These are phyloP conservation scores for Candida parachauliodes DNA, from an alignment of 805 yeast species.

Conservation along the genomic window DNA sequence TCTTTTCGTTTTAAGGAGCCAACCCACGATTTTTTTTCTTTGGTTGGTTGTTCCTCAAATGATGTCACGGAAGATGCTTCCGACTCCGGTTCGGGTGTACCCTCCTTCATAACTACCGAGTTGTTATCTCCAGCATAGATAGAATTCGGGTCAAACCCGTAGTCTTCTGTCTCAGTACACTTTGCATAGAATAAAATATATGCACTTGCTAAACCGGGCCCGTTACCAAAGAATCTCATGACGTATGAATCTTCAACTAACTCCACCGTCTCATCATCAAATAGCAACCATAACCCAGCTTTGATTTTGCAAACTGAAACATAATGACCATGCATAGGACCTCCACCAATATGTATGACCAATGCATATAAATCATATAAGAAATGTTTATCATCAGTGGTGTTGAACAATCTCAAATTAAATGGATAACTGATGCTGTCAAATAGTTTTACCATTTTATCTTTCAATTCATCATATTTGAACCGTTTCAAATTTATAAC, in stretches of 20 bases:
- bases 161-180: constrained; percentile 29
- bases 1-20: constrained; percentile 35
- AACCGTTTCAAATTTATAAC: constrained; percentile 88
- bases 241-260: constrained; percentile 81
- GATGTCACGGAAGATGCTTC: constrained; percentile 7
- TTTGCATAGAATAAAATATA: constrained; percentile 77
- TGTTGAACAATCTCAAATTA: constrained; percentile 63
- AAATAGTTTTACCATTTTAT: constrained; percentile 79
- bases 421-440: constrained; percentile 81
- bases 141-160: constrained; percentile 30
- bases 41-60: constrained; percentile 10
- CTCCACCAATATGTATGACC: constrained; percentile 94
- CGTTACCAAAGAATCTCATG: constrained; percentile 81
- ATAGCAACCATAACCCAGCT: constrained; percentile 81
- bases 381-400: constrained; percentile 45
- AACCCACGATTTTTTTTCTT: constrained; percentile 40
- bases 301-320: constrained; percentile 80
- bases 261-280: constrained; percentile 95
- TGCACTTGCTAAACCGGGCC: constrained; percentile 85
- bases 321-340: constrained; percentile 97
- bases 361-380: constrained; percentile 80
- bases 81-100: neutral
- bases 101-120: constrained; percentile 8
- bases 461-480: constrained; percentile 81
- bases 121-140: constrained; percentile 34